Evolutionary conservation across 495 filamentous ascomycete genomes (phyloP).

Genomic region (Trichodelitschia bisporula): DNA sequence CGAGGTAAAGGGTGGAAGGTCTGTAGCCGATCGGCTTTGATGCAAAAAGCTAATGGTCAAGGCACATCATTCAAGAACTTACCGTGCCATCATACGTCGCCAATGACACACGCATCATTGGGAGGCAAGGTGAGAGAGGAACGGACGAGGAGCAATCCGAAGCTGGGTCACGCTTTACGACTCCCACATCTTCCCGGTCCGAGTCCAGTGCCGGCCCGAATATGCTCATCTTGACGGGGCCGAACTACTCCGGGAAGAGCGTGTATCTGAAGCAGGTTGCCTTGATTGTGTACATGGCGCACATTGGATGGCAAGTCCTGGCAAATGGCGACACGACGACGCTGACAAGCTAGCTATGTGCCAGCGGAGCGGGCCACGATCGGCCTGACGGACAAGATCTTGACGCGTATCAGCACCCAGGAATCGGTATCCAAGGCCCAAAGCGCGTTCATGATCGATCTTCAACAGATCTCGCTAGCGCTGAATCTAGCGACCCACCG

Average conservation of each 20-base stretch:
- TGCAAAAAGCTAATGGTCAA: no score
- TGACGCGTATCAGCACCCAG: slow-evolving; percentile 67
- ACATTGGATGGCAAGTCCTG: slow-evolving; percentile 41
- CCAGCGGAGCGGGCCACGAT: slow-evolving; percentile 58
- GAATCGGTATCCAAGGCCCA: slow-evolving; percentile 73
- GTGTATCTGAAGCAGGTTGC: slow-evolving; percentile 91
- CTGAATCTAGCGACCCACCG: slow-evolving; percentile 52
- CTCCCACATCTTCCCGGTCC: no score
- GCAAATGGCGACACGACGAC: not conserved
- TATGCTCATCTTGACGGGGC: slow-evolving; percentile 70
- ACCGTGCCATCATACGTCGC: slow-evolving; percentile 68
- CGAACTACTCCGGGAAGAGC: slow-evolving; percentile 92
- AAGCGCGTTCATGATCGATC: slow-evolving; percentile 81
- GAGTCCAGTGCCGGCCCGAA: no score
- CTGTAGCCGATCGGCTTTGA: slow-evolving; percentile 5
- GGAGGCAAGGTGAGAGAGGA: slow-evolving; percentile 25
- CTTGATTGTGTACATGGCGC: slow-evolving; percentile 81
- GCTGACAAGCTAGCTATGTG: slow-evolving; percentile 33
- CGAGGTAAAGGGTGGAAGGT: slow-evolving; percentile 57
- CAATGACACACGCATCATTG: slow-evolving; percentile 48
- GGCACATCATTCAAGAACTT: slow-evolving; percentile 73
- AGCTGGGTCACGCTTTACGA: no score
- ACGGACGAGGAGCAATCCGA: slow-evolving; percentile 1
- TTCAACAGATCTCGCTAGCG: slow-evolving; percentile 67
- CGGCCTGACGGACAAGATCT: slow-evolving; percentile 77